Evolutionary conservation across 257 asterid species (phyloP), one percentile per base, ranked within the genome.

Genomic region (Paulownia fortunei): DNA sequence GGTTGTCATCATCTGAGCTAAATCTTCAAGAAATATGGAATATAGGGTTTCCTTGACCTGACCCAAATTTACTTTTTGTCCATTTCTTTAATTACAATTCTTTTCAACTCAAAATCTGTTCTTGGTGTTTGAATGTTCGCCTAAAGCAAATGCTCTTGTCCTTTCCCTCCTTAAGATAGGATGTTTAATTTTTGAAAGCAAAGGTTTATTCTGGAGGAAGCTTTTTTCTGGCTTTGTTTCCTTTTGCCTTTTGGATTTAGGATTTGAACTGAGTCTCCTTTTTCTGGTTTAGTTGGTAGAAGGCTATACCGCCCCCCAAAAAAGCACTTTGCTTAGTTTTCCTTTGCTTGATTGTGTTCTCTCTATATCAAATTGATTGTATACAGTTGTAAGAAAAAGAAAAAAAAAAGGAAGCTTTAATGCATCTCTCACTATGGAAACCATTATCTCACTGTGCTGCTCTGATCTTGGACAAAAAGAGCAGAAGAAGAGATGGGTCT

Each of bases 401-500:
- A 34, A 41, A 46, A 26, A 51, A 70, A 55, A 73, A 27, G 67
- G 58, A 80, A 79, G 84, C 81, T 81, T 87, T 85, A 81, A 94
- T 94, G 98, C 97, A 94, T 94, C 83, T 94, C 84, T 86, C 98
- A 71, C 87, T 92, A 79, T 94, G 97, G 98, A 94, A 92, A 87
- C 98, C 98, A 75, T 64, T 94, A 65, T 92, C 97, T 64, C 96
- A 88, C 84, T 93, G 97, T 82, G 98, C 95, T 91, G 86, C 95
- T 84, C 88, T 90, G 74, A 80, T 94, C 41, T 69, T 92, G 94
- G 97, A 88, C 85, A 92, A 90, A 80, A 94, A 86, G 91, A 82
- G 94, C 94, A 83, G 94, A 82, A 88, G 88, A 75, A 92, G 73
- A 78, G 85, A 92, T 79, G 92, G 83, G 61, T 78, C 90, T 21